These are phyloP conservation scores for Pleurotus giganteus DNA, from an alignment of 768 basidiomycete species.

Conservation along the genomic window DNA sequence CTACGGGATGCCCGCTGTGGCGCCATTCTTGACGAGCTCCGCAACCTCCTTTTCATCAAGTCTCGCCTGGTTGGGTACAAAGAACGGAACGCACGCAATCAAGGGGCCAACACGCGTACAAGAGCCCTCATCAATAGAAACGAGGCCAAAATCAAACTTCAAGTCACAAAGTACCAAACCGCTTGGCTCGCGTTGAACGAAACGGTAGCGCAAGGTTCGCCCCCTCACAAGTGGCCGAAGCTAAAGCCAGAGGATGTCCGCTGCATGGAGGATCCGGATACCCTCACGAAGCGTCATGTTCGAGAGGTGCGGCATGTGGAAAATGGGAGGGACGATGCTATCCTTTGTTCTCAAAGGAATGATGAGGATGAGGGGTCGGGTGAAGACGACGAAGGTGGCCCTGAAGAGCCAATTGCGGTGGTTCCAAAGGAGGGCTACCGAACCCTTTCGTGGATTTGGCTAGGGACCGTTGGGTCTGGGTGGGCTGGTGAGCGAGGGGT, in stretches of 20 bases:
- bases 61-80: neutral
- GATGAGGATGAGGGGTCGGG: too few species aligned
- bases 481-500: neutral
- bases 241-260: neutral
- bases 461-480: too few species aligned
- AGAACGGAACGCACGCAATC: neutral
- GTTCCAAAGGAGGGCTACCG: neutral
- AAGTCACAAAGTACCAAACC: neutral
- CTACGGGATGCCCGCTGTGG: neutral
- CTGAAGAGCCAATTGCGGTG: neutral
- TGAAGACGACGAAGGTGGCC: neutral
- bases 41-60: conserved; percentile 2
- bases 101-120: neutral
- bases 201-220: too few species aligned
- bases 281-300: neutral
- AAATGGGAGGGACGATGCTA: neutral
- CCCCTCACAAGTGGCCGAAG: too few species aligned
- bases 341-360: too few species aligned
- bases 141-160: neutral
- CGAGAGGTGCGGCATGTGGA: neutral
- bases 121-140: neutral
- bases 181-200: too few species aligned
- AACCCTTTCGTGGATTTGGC: conserved; percentile 22
- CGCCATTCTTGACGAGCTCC: neutral
- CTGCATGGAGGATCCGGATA: neutral